Evolutionary conservation across 192 early-diverging fungal genomes (phyloP), one percentile per base, ranked within the genome.

Genomic region (Coemansia sp.): DNA sequence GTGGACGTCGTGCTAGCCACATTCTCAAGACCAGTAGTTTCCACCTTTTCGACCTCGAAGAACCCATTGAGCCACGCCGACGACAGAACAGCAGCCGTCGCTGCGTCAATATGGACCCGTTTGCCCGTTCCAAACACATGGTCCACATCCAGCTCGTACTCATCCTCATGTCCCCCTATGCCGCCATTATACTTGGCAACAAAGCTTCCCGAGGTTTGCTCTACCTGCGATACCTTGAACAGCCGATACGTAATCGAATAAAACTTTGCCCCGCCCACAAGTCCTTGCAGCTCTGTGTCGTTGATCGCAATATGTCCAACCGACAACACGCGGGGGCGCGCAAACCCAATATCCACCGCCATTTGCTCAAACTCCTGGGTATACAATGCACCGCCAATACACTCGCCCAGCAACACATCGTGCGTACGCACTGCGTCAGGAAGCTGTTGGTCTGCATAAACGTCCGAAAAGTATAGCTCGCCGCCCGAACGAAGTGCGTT

Each of bases 381-480:
- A 31, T 65, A 71, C 23, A 81, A 59, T 3, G 78, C 72, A 46
- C 78, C 72, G 31, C 65, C 69, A 17, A 81, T 23, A 8, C 73
- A 59, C 60, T 81, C 78, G 66, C 78, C 73, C 53, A 68, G 34
- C 42, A 81, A 66, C 62, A 72, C 74, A 26, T 65, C 4, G 26
- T 54, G 54, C 37, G 61, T 50, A 12, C 69, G 61, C 59, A 81
- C 55, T 19, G 61, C 31, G 20, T 64, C 23, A 20, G 78, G 73
- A 42, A 81, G 51, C 23, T 52, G 59, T 15, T 66, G 62, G 67
- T 81, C 78, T 10, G 69, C 69, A 52, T 81, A 81, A 23, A 81
- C 69, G 57, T 82, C 80, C 25, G 57, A 61, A 36, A 82, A 82
- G 19, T 78, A 58, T 22, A 82, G 64, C 69, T 78, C 76, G 37